Base-by-base conservation (phyloP, 495 filamentous ascomycete species). In the Cercophora sp. region DNA sequence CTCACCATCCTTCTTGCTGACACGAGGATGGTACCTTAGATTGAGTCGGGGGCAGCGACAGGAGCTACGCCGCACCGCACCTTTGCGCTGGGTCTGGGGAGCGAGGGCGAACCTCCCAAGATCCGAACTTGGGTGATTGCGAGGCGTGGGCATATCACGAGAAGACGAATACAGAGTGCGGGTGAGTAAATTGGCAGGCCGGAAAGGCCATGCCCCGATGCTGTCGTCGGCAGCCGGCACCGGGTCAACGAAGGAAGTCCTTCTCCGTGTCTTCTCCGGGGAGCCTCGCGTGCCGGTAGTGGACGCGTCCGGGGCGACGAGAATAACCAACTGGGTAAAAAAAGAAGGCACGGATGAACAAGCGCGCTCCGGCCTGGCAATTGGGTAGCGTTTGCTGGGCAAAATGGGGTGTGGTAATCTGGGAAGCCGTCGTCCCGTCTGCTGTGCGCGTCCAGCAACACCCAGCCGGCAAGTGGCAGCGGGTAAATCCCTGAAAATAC, bases 381-480 rank as follows among this genome's bases (percentile, higher is more conserved):
- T 49, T 49, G 47, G 47, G 47, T 49, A 25, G 47, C 47, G 18
- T 29, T 49, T 15, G 15, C n/a, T 9, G 23, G 18, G 22, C 10
- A 26, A 26, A 19, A 36, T n/a, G 20, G 51, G 51, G 51, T 54
- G 51, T 54, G 51, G 42, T 54, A 54, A 54, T 54, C 51, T 47
- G 51, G 31, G 40, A 13, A 40, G 41, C 24, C 51, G 41, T 22
- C 42, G 20, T 46, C 42, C 51, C 51, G 47, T 39, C 36, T 39
- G 8, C 36, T 39, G 6, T 44, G 41, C 23, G 19, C 19, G 15
- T 22, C 26, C 39, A 42, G 11, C 18, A 25, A 24, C n/a, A n/a
- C n/a, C n/a, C n/a, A n/a, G n/a, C n/a, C 13, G 42, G 35, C 25
- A 26, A 9, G 23, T 26, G 20, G 11, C 11, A 8, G 23, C n/a